Evolutionary conservation across 2,329 filamentous ascomycete genomes (phyloP), one percentile per base, ranked within the genome.

Genomic region (Aspergillus brasiliensis): DNA sequence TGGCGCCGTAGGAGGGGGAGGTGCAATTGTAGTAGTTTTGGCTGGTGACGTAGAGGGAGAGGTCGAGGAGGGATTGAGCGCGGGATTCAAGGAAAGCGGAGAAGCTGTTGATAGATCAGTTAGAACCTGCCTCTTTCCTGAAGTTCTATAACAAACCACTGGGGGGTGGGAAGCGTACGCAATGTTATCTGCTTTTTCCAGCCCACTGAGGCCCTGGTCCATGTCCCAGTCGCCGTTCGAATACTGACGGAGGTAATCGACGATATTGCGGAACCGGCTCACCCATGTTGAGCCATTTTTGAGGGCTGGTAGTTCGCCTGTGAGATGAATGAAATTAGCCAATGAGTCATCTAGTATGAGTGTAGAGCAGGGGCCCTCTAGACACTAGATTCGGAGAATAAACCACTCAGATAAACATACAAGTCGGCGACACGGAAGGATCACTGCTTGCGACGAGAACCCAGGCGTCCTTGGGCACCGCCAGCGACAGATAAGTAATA

Each of bases 21-120:
- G 92, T 97, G 51, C 84, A 80, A 46, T 83, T 81, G 57, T 87
- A 83, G 84, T 95, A 99, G 80, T 98, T 97, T 64, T 92, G 87
- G 59, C 89, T 91, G 31, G 92, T 95, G 64, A 95, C 90, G 75
- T 96, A 98, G 67, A 98, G 88, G 54, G 88, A 93, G 59, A 97
- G 87, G 68, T 96, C 91, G 68, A 97, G 75, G 61, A 98, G 85
- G 31, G 89, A 86, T 52, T 88, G 86, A n/a, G 89, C 91, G 60
- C 89, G 87, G 25, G 88, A 85, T 72, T 88, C 82, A 66, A 97
- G 80, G 76, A 93, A 93, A 63, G 91, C 85, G 37, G 85, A 81
- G 77, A 77, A 78, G 21, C 75, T 75, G 62, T 40, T 59, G 44
- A 21, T 51, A n/a, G 11, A 37, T 28, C 13, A n/a, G 34, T 34